These are phyloP conservation scores for Teunomyces panamensis DNA, from an alignment of 805 yeast species.

Conservation along the genomic window DNA sequence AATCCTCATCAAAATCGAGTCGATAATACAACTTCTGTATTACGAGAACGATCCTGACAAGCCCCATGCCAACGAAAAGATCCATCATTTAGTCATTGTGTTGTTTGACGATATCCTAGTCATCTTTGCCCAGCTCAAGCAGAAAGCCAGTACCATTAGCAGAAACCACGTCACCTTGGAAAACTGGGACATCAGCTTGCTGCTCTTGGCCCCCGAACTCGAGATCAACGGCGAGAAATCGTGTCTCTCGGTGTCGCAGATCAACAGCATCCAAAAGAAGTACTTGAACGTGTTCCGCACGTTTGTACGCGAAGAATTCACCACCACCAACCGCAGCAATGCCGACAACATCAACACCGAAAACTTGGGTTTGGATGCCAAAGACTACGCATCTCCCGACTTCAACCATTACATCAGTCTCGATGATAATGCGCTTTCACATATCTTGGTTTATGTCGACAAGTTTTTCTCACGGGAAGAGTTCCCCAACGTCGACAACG, in stretches of 20 bases:
- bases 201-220: conserved; percentile 22
- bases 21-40: conserved; percentile 19
- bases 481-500: conserved; percentile 20
- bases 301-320: conserved; percentile 34
- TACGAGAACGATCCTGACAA: conserved; percentile 1
- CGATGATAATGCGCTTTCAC: conserved; percentile 39
- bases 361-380: conserved; percentile 11
- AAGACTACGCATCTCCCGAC: conserved; percentile 36
- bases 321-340: conserved; percentile 4
- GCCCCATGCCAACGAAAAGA: conserved; percentile 7
- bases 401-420: conserved; percentile 40
- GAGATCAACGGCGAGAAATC: conserved; percentile 13
- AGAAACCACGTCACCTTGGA: conserved; percentile 43
- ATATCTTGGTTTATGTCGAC: conserved; percentile 36
- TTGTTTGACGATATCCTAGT: conserved; percentile 30
- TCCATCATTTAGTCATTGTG: conserved; percentile 19
- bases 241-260: conserved; percentile 20
- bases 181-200: conserved; percentile 43
- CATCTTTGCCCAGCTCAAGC: conserved; percentile 30
- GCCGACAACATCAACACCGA: conserved; percentile 8
- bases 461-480: conserved; percentile 27
- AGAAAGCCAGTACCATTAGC: conserved; percentile 34
- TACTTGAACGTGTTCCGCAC: conserved; percentile 38
- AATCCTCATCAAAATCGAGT: conserved; percentile 46
- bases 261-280: conserved; percentile 31